Conservation (phyloP, 2,329 filamentous ascomycete genomes). For the Gremmenia infestans region DNA sequence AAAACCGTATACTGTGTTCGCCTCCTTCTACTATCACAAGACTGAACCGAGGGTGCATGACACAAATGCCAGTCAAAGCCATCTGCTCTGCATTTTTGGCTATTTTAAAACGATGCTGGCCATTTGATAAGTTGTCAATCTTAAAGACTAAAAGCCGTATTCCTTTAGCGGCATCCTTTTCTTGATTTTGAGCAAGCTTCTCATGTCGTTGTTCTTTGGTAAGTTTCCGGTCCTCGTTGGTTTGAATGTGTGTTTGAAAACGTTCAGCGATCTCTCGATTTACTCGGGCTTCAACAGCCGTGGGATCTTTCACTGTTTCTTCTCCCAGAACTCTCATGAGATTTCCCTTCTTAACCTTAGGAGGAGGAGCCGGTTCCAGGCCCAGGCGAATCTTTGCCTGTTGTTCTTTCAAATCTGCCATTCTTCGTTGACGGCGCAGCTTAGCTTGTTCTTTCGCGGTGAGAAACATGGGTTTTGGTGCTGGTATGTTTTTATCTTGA, state of each 20-base stretch:
- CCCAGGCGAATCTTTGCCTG: constrained; percentile 94
- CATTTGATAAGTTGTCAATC: constrained; percentile 83
- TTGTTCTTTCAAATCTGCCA: constrained; percentile 90
- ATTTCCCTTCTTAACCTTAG: constrained; percentile 96
- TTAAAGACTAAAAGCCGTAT: constrained; percentile 85
- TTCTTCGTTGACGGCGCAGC: constrained; percentile 79
- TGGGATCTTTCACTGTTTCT: constrained; percentile 83
- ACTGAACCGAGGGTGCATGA: constrained; percentile 85
- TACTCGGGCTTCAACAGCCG: constrained; percentile 90
- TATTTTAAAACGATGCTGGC: constrained; percentile 90
- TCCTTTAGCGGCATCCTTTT: constrained; percentile 81
- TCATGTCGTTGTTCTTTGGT: constrained; percentile 83
- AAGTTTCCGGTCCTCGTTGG: constrained; percentile 81
- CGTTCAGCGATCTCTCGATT: constrained; percentile 90
- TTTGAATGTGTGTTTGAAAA: constrained; percentile 67
- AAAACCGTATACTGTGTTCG: constrained; percentile 73
- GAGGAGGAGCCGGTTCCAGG: constrained; percentile 81
- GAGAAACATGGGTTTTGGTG: constrained; percentile 87
- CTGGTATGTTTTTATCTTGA: constrained; percentile 75
- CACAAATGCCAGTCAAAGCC: constrained; percentile 79
- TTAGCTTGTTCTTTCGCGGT: constrained; percentile 90
- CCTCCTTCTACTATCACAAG: constrained; percentile 91
- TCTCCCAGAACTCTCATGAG: constrained; percentile 96
- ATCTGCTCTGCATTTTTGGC: constrained; percentile 88
- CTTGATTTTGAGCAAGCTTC: constrained; percentile 78